Evolutionary conservation across 2,329 filamentous ascomycete species (phyloP).

Genomic region (Fusarium kyushuense): DNA sequence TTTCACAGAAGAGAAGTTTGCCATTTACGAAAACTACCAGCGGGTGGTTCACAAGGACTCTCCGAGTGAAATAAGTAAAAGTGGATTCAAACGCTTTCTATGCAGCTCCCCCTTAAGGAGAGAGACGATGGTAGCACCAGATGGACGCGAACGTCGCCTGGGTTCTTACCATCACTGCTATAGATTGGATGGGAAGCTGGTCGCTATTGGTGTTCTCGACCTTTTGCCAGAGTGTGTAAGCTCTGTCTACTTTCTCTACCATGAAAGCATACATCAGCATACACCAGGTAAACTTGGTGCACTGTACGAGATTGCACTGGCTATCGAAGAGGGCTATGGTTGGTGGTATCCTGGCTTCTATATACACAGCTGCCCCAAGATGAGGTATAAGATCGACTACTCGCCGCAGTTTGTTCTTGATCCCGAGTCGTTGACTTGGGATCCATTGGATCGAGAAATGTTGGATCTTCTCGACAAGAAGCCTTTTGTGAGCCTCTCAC

Average conservation of each 20-base stretch:
- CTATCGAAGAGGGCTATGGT: conserved; percentile 74
- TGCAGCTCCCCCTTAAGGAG: conserved; percentile 75
- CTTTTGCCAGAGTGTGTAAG: conserved; percentile 81
- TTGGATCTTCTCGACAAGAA: conserved; percentile 64
- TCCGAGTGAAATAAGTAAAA: conserved; percentile 67
- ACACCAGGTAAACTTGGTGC: conserved; percentile 82
- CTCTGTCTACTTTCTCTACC: conserved; percentile 86
- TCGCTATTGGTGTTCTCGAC: conserved; percentile 82
- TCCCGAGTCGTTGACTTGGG: conserved; percentile 73
- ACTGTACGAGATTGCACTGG: conserved; percentile 77
- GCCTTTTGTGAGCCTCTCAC: conserved; percentile 66
- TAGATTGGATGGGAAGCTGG: conserved; percentile 78
- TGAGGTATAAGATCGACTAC: conserved; percentile 88
- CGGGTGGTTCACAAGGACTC: conserved; percentile 76
- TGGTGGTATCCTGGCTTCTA: conserved; percentile 88
- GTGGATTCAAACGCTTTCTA: conserved; percentile 77
- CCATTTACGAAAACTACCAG: conserved; percentile 81
- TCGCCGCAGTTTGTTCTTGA: conserved; percentile 80
- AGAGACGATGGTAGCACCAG: conserved; percentile 56
- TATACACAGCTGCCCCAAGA: conserved; percentile 84
- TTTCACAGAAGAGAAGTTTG: conserved; percentile 82
- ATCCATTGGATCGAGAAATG: conserved; percentile 65
- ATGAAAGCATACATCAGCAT: conserved; percentile 77
- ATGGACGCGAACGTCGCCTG: conserved; percentile 67
- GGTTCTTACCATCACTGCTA: conserved; percentile 88